Conservation (phyloP, 345 rosid species). For the Salix purpurea region DNA sequence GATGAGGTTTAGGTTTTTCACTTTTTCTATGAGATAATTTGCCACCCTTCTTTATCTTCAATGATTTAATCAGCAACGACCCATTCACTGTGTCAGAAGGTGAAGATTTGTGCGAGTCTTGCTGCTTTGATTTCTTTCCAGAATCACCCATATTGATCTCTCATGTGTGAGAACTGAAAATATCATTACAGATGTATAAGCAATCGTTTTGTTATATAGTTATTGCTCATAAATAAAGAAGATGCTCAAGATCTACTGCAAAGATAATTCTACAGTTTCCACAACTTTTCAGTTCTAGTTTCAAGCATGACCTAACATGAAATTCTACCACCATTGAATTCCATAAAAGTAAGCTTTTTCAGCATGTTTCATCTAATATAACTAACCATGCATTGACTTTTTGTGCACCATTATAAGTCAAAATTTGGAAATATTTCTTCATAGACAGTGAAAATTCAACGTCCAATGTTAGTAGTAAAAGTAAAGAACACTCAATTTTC, state of each 20-base stretch:
- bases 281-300: not conserved
- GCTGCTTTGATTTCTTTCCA: constrained; percentile 21
- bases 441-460: not conserved
- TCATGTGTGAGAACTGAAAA: constrained; percentile 9
- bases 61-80: constrained; percentile 45
- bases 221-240: not conserved
- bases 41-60: constrained; percentile 29
- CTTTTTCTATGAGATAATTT: constrained; percentile 24
- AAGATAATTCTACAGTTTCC: not conserved
- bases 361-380: not conserved
- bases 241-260: not conserved
- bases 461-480: not conserved
- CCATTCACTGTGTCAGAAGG: constrained; percentile 31
- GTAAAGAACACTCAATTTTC: not conserved
- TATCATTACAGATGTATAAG: not conserved
- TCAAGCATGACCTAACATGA: not conserved
- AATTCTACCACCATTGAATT: not conserved
- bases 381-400: not conserved
- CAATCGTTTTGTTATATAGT: not conserved
- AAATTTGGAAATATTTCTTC: not conserved
- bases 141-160: constrained; percentile 37
- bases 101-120: constrained; percentile 30
- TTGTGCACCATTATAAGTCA: not conserved
- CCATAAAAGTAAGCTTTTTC: not conserved
- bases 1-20: constrained; percentile 23